Evolutionary conservation across 2,329 filamentous ascomycete species (phyloP), one percentile per base, ranked within the genome.

Genomic region (Fusarium coicis): DNA sequence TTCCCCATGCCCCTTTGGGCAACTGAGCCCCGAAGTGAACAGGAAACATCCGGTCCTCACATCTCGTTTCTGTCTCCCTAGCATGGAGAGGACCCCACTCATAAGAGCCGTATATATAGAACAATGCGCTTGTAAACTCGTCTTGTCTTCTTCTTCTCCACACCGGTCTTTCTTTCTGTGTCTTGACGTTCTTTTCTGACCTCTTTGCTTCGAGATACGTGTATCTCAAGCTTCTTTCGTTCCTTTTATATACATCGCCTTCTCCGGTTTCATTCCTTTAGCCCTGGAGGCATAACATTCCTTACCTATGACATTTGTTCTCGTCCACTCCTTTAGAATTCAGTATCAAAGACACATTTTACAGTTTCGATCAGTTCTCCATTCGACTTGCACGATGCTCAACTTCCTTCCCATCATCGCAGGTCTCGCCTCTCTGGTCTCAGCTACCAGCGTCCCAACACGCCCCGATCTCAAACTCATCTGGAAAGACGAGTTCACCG

Each of bases 401-500:
- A 73, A 74, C 70, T 75, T 75, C 21, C 53, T 74, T 39, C 58
- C 69, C 55, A 26, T 76, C 47, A 63, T 74, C 56, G 64, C 76
- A 28, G 55, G 72, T 49, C 65, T 76, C 37, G 68, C 75, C 23
- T 66, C 80, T 26, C 47, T 81, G 21, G 78, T 72, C 44, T 74
- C 70, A n/a, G 83, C 83, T n/a, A 81, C 81, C 73, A 66, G 73
- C 15, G 76, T 81, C 2, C 86, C 86, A 0, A 73, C 68, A 23
- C 81, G 85, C 59, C 63, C 78, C 10, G 85, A 85, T 46, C 85
- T 83, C 76, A 83, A 77, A 28, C 74, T 83, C 11, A 67, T 85
- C 63, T 88, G 86, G 85, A 76, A 82, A 47, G 86, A 88, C 26
- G 80, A 74, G 26, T 88, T 88, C 70, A 37, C 74, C 28, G 86